phyloP scores from a whole-genome alignment of 768 basidiomycete species.

The Leccinum olivaceopallidum region DNA sequence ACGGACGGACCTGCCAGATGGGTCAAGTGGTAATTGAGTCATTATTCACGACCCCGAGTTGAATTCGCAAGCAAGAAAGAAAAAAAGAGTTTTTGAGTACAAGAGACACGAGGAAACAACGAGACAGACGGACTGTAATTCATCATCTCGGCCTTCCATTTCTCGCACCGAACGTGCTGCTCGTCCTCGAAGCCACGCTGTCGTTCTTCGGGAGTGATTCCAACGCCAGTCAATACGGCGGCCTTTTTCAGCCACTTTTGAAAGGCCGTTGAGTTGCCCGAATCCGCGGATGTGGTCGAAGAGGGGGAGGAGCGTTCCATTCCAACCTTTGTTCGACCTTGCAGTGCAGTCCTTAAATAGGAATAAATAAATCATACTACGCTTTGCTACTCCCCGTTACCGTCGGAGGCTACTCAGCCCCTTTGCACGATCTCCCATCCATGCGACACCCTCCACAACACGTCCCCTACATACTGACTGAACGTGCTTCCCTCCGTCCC shows the following conservation, averaged over 20 bases:
- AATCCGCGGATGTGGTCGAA: constrained; percentile 23
- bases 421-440: constrained; percentile 50
- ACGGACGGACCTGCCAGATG: constrained; percentile 69
- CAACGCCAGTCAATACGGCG: constrained; percentile 51
- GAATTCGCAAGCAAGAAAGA: constrained; percentile 4
- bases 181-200: constrained; percentile 33
- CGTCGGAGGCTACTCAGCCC: constrained; percentile 31
- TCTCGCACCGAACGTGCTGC: constrained; percentile 57
- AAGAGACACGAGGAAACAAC: constrained; percentile 11
- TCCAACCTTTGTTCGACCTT: not conserved
- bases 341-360: constrained; percentile 5
- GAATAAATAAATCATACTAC: not conserved
- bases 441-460: constrained; percentile 65
- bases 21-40: not conserved
- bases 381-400: not conserved
- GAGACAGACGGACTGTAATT: constrained; percentile 56
- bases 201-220: constrained; percentile 46
- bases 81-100: constrained; percentile 2
- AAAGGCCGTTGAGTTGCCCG: constrained; percentile 36
- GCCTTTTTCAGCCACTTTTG: constrained; percentile 53
- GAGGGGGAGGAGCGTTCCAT: constrained; percentile 34
- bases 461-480: constrained; percentile 64
- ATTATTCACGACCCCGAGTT: not conserved
- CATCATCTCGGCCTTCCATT: constrained; percentile 68
- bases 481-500: constrained; percentile 80